A percentile compares a stretch with the other conserved stretches of the same genome.
These are phyloP conservation scores for Pythium rishiriense DNA, from an alignment of 352 stramenopile genomes.

Conservation along the genomic window DNA sequence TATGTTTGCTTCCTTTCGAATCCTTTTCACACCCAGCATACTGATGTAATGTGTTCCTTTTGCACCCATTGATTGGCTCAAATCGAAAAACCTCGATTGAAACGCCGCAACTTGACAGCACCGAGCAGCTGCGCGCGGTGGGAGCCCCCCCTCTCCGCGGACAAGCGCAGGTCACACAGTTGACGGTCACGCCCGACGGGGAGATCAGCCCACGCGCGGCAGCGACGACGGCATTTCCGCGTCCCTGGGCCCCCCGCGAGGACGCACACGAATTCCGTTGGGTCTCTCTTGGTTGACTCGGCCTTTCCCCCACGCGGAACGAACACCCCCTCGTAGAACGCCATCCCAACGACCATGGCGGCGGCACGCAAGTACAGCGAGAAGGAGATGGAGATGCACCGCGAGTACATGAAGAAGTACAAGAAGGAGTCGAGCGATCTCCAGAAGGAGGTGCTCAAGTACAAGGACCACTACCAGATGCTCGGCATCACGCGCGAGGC, in stretches of 20 bases:
- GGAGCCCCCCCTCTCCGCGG: slow-evolving; percentile 5
- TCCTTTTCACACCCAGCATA: not conserved
- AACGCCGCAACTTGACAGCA: slow-evolving; percentile 28
- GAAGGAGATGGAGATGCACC: slow-evolving; percentile 82
- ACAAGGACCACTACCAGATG: slow-evolving; percentile 83
- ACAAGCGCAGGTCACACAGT: slow-evolving; percentile 27
- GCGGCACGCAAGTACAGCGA: slow-evolving; percentile 37
- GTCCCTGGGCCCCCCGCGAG: not conserved
- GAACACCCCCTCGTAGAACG: not conserved
- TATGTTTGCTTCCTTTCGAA: not conserved
- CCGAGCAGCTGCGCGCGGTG: slow-evolving; percentile 14
- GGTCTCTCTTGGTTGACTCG: not conserved
- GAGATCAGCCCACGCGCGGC: slow-evolving; percentile 5
- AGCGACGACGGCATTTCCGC: slow-evolving; percentile 5
- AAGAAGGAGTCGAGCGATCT: slow-evolving; percentile 78
- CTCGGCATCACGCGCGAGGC: slow-evolving; percentile 56
- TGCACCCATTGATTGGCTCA: slow-evolving; percentile 5
- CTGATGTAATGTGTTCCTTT: not conserved
- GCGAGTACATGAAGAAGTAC: slow-evolving; percentile 90
- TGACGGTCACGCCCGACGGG: slow-evolving; percentile 5
- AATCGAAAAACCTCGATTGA: slow-evolving; percentile 15
- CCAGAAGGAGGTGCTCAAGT: slow-evolving; percentile 50
- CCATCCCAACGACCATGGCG: slow-evolving; percentile 12
- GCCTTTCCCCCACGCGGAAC: not conserved
- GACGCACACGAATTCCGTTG: not conserved